phyloP scores from a whole-genome alignment of 495 filamentous ascomycete species.

The Penicillium tannophilum region DNA sequence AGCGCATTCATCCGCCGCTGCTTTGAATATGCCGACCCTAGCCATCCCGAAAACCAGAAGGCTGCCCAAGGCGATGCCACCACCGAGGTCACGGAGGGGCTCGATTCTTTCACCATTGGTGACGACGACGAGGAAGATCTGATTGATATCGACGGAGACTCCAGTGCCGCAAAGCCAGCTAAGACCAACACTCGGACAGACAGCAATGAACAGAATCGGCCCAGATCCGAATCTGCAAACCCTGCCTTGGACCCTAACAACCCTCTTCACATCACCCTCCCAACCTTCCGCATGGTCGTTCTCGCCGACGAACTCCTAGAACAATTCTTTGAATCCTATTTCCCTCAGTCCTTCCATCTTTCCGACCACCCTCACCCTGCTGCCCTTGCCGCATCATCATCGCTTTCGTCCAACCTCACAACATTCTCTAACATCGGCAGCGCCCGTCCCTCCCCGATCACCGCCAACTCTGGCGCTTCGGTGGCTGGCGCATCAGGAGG shows the following conservation, averaged over 20 bases:
- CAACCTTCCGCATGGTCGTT: conserved; percentile 98
- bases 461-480: conserved; percentile 39
- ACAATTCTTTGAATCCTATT: conserved; percentile 88
- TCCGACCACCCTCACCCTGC: conserved; percentile 49
- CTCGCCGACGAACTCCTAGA: conserved; percentile 94
- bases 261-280: conserved; percentile 92
- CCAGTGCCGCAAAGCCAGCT: conserved; percentile 26
- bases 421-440: conserved; percentile 75
- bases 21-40: conserved; percentile 98
- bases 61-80: conserved; percentile 23
- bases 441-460: conserved; percentile 42
- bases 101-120: conserved; percentile 75
- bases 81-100: conserved; percentile 42
- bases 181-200: conserved; percentile 9
- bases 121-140: conserved; percentile 81
- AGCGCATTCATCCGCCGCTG: conserved; percentile 94
- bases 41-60: conserved; percentile 64
- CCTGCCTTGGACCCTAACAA: conserved; percentile 88
- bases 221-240: conserved; percentile 62
- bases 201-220: conserved; percentile 22
- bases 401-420: conserved; percentile 72
- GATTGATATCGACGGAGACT: conserved; percentile 54
- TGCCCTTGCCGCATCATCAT: conserved; percentile 56
- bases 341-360: conserved; percentile 71
- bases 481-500: conserved; percentile 51